Evolutionary conservation across 2,329 filamentous ascomycete genomes (phyloP).

Genomic region (Fusarium setosum): DNA sequence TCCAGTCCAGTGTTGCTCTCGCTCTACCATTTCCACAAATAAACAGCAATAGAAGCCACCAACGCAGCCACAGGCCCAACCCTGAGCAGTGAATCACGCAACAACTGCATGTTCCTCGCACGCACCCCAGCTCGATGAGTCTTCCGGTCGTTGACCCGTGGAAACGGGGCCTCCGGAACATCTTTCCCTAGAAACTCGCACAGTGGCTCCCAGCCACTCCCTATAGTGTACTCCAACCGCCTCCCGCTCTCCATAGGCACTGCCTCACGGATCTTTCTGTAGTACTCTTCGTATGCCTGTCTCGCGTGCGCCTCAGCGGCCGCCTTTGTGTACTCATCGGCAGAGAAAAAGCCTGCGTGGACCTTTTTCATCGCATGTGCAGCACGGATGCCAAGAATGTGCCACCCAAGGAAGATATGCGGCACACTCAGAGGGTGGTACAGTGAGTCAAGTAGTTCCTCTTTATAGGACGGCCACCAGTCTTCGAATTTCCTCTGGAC

Average conservation of each 20-base stretch:
- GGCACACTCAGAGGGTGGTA: neutral
- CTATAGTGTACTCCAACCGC: slow-evolving; percentile 7
- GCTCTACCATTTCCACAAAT: neutral
- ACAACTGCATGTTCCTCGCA: neutral
- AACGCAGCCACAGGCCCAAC: neutral
- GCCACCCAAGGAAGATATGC: neutral
- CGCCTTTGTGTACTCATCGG: neutral
- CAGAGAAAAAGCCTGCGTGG: slow-evolving; percentile 2
- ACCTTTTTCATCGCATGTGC: slow-evolving; percentile 5
- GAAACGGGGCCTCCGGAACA: slow-evolving; percentile 8
- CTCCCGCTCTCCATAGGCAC: neutral
- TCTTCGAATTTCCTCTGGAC: neutral
- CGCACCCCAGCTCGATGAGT: neutral
- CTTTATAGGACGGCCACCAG: slow-evolving; percentile 11
- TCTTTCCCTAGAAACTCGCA: slow-evolving; percentile 20
- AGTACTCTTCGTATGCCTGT: neutral
- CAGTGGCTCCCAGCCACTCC: slow-evolving; percentile 10
- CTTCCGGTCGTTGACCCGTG: slow-evolving; percentile 8
- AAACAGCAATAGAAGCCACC: neutral
- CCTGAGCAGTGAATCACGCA: neutral
- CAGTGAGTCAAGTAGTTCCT: neutral
- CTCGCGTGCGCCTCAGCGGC: neutral
- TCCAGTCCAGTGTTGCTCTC: too few relatives aligned
- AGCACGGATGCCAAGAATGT: neutral
- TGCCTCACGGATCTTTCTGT: neutral